Base-by-base conservation (phyloP, 2,329 filamentous ascomycete genomes). In the Fusarium sp. region DNA sequence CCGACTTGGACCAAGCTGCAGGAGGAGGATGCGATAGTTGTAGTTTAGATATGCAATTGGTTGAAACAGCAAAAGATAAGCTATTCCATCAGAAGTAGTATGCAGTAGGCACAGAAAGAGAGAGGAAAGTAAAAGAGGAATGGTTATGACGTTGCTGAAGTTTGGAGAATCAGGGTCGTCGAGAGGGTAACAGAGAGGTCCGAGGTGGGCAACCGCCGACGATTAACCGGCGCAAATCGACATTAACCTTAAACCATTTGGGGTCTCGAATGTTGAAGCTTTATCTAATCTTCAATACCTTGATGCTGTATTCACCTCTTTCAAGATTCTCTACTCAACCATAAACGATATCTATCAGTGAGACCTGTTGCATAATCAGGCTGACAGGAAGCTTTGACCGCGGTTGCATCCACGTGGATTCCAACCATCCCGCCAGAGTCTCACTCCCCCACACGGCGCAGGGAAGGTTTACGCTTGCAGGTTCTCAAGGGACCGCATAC, bases 201-300 rank as follows among this genome's bases (percentile, higher is more conserved):
- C 9, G 65, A 65, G 57, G 60, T 63, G 58, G 52, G 51, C 47
- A 64, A 69, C 61, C 54, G 50, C 75, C 76, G 76, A 66, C 26
- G 39, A 75, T 77, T 76, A 75, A 55, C 76, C 76, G 76, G 73
- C 73, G 73, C 71, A 74, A 70, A 62, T 54, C 43, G 42, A 49
- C 45, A 52, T 57, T 45, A 47, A 28, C 43, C 19, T 33, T 14
- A n/a, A 13, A 19, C 26, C n/a, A n/a, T 33, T 39, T 51, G 21
- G 19, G 40, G 31, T 39, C 43, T 50, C 49, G 21, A 22, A 33
- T 28, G 28, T 7, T 15, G 39, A 6, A 17, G n/a, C 44, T 43
- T 26, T 43, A 42, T 60, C 36, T 42, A 38, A 56, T 59, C 51
- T 34, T 14, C 17, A 40, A 36, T 17, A 15, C 38, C 57, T 60